Base-by-base conservation (phyloP, 768 basidiomycete genomes). In the Suillus placidus region DNA sequence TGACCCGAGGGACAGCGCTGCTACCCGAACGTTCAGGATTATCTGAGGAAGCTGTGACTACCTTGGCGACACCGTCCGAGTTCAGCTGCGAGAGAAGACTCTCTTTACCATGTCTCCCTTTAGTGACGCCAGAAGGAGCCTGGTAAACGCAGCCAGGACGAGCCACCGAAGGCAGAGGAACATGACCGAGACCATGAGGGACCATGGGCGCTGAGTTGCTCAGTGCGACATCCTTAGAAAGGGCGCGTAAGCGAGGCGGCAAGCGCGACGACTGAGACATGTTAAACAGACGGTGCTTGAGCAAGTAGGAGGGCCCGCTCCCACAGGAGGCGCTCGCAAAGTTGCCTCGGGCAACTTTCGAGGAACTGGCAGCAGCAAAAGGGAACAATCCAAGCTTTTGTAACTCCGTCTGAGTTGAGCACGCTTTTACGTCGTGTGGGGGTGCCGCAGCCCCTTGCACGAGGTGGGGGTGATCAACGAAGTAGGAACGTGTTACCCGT, bases 351-450 rank as follows among this genome's bases (percentile, higher is more conserved):
- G 58, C 58, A 42, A 60, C 58, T 60, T 43, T 60, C 58, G 26
- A 60, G 40, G 30, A 32, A 60, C 58, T 60, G 58, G 26, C 40
- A 42, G 58, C 58, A 60, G 26, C 40, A 43, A 42, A 13, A 60
- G 26, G 10, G 30, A 30, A 20, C 12, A 32, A 13, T 20, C 10
- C 26, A 30, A 30, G 58, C 58, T 60, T 60, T 60, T 60, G 40
- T 60, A 60, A 30, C 58, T 60, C 58, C 58, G 58, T 20, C 10
- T 30, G 26, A 30, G 40, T 60, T 14, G 54, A 12, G 67, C 77
- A 78, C 65, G 75, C 61, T 64, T 67, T 66, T 37, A 37, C 69
- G 66, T 75, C 75, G 74, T 77, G 77, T 75, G 61, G 13, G 61
- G 57, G 56, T 61, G 51, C 60, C 42, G 56, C 38, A 38, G 62